A percentile compares a stretch with the other conserved stretches of the same genome.
These are phyloP conservation scores for Helicostylum pulchrum DNA, from an alignment of 192 early-diverging fungal genomes.

Conservation along the genomic window DNA sequence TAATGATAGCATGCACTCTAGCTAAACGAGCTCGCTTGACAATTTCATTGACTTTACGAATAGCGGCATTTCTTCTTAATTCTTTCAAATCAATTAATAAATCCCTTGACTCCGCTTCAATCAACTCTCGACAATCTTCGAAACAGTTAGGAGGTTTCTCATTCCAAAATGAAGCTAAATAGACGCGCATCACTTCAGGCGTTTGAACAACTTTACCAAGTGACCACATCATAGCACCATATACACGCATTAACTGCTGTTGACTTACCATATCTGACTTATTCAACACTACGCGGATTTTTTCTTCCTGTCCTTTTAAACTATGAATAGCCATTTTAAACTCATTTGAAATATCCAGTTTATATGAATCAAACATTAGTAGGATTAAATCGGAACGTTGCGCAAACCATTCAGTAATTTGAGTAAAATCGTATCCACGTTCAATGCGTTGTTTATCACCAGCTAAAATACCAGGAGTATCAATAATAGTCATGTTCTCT, in stretches of 20 bases:
- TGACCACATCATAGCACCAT: conserved; percentile 93
- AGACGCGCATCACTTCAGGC: conserved; percentile 89
- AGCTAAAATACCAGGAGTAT: conserved; percentile 88
- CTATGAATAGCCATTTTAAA: conserved; percentile 78
- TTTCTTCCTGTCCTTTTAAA: conserved; percentile 83
- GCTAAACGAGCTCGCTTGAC: conserved; percentile 80
- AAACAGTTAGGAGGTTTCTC: conserved; percentile 63
- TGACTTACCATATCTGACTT: conserved; percentile 85
- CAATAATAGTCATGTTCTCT: conserved; percentile 81
- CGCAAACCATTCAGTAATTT: conserved; percentile 83
- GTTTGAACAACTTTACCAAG: conserved; percentile 84
- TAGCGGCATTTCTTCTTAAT: conserved; percentile 75
- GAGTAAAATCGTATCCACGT: conserved; percentile 79
- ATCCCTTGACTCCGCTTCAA: conserved; percentile 74
- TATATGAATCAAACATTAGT: conserved; percentile 85
- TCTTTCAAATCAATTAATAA: conserved; percentile 69
- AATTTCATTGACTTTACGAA: conserved; percentile 88
- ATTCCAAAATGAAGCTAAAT: conserved; percentile 77
- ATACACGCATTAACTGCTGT: conserved; percentile 85
- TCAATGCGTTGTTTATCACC: conserved; percentile 82
- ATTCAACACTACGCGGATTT: conserved; percentile 82
- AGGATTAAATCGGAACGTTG: conserved; percentile 82
- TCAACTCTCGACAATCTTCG: conserved; percentile 67
- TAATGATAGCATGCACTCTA: conserved; percentile 79
- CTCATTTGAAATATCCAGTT: conserved; percentile 88